Base-by-base conservation (phyloP, 495 filamentous ascomycete species). In the Penicillium arizonense region DNA sequence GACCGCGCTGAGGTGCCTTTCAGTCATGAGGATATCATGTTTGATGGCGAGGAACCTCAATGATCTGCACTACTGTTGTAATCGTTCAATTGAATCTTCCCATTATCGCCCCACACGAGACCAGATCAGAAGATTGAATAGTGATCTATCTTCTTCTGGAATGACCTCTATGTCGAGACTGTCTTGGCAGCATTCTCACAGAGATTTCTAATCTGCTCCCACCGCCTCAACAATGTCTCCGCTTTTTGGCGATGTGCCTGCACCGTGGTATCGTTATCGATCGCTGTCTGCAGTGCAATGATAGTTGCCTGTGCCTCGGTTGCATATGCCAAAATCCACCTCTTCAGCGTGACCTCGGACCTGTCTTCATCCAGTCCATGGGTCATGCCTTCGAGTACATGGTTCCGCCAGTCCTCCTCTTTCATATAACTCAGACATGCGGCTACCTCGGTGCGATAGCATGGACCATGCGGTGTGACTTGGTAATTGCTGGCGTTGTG, bases 391-490 rank as follows among this genome's bases (percentile, higher is more conserved):
- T 77, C 76, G 36, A 73, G 69, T 16, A 75, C 59, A 56, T 77
- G 74, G 38, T 75, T 68, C 35, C 72, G 64, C 77, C 77, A 80
- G 47, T 73, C 64, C 23, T 66, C 53, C 24, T 68, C 68, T 30
- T 69, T 59, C 70, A 77, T 77, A 56, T 75, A 76, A 52, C 62
- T 72, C 45, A 76, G 67, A 36, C 84, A 72, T 35, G 86, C 73
- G n/a, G 86, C 88, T 18, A 88, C 82, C 62, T 88, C 80, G 5
- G 89, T 90, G 28, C 89, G 79, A 52, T 87, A 83, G 62, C 89
- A 93, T 24, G 81, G 81, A 1, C 80, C 81, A 12, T 78, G 67
- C 8, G 67, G 56, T 53, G 83, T 86, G 4, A 89, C 61, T 63
- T 82, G 78, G 53, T 90, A 91, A 35, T 82, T 81, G 20, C 77